These are phyloP conservation scores for Ogataea dorogensis DNA, from an alignment of 805 yeast species.

Conservation along the genomic window DNA sequence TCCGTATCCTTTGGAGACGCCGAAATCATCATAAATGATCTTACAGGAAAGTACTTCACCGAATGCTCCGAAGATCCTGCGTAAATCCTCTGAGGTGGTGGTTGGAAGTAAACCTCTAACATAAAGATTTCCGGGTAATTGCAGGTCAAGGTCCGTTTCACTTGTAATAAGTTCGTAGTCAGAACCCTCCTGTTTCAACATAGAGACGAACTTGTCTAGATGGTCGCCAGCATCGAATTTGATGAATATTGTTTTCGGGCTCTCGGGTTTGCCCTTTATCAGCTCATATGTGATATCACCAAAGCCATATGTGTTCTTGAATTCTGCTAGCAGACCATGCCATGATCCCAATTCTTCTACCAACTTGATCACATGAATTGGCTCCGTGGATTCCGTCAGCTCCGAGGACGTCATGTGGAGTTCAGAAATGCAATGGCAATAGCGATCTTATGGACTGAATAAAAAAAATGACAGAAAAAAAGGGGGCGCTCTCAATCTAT, in stretches of 20 bases:
- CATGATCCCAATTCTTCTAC: slow-evolving; percentile 12
- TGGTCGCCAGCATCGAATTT: slow-evolving; percentile 16
- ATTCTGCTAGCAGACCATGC: slow-evolving; percentile 18
- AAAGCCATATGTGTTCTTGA: slow-evolving; percentile 15
- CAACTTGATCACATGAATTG: slow-evolving; percentile 11
- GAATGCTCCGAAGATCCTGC: slow-evolving; percentile 37
- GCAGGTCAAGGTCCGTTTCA: slow-evolving; percentile 19
- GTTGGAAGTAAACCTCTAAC: slow-evolving; percentile 47
- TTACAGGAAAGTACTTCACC: slow-evolving; percentile 48
- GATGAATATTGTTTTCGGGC: slow-evolving; percentile 15
- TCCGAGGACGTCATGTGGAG: slow-evolving; percentile 19
- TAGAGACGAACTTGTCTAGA: slow-evolving; percentile 17
- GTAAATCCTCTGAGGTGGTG: slow-evolving; percentile 38
- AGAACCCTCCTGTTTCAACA: slow-evolving; percentile 12
- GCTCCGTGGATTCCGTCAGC: slow-evolving; percentile 14
- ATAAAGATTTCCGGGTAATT: slow-evolving; percentile 54
- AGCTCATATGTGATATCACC: slow-evolving; percentile 19
- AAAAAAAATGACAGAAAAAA: slow-evolving; percentile 3
- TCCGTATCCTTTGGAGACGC: slow-evolving; percentile 54
- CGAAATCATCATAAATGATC: slow-evolving; percentile 45
- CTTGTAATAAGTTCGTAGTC: slow-evolving; percentile 18
- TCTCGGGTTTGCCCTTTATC: slow-evolving; percentile 19
- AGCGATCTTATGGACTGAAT: not conserved
- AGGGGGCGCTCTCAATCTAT: slow-evolving; percentile 4
- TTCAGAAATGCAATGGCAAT: slow-evolving; percentile 4